Evolutionary conservation across 352 stramenopile genomes (phyloP).

Genomic region (Pythium phragmitis): DNA sequence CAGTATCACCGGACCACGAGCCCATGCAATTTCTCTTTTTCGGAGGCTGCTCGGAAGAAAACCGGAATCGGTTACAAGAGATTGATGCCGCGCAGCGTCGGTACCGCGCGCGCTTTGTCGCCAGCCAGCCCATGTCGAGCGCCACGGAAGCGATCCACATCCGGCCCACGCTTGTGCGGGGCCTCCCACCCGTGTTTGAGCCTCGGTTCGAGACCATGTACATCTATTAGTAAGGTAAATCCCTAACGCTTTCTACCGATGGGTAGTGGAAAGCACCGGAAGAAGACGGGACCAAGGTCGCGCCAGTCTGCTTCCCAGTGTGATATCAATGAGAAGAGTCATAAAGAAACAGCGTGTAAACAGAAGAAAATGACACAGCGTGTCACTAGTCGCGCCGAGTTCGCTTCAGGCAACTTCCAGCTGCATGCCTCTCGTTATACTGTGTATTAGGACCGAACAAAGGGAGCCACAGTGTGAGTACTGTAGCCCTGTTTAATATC

Average conservation of each 20-base stretch:
- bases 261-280: constrained; percentile 12
- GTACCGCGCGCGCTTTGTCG: constrained; percentile 13
- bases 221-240: constrained; percentile 2
- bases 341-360: neutral
- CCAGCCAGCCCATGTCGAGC: constrained; percentile 18
- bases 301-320: neutral
- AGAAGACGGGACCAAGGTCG: neutral
- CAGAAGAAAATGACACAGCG: neutral
- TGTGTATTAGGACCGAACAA: no score
- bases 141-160: constrained; percentile 34
- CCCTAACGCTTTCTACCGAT: constrained; percentile 10
- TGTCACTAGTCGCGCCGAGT: no score
- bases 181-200: constrained; percentile 41
- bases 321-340: constrained; percentile 5
- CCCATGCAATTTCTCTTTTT: constrained; percentile 68
- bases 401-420: no score
- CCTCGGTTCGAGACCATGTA: constrained; percentile 33
- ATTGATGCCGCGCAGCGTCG: constrained; percentile 32
- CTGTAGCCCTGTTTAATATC: no score
- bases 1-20: neutral
- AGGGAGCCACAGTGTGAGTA: no score
- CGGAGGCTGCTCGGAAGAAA: constrained; percentile 38
- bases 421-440: no score
- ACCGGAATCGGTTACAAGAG: constrained; percentile 22
- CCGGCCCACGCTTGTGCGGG: constrained; percentile 42